Percentiles rank a stretch among this genome's conserved stretches.
Evolutionary conservation across 139 green algal species (phyloP).

Genomic region (Zygnema circumcarinatum): DNA sequence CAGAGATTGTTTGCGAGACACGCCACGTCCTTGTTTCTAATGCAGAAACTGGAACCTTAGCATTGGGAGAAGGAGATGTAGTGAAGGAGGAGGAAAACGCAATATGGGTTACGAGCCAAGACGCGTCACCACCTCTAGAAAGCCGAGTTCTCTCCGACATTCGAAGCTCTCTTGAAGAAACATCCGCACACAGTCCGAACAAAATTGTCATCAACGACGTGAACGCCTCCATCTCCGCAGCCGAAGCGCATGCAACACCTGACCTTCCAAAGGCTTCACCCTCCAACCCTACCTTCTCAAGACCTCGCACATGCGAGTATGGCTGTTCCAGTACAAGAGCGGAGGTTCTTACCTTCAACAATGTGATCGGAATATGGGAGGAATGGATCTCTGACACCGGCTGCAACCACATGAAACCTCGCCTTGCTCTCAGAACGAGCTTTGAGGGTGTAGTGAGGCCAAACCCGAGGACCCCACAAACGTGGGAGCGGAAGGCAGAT

Average conservation of each 20-base stretch:
- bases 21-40: too few relatives aligned
- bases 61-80: too few relatives aligned
- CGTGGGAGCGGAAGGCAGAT: too few relatives aligned
- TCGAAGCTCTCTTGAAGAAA: neutral
- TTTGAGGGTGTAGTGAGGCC: neutral
- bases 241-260: neutral
- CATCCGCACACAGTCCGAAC: neutral
- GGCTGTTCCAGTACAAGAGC: neutral
- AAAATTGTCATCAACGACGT: neutral
- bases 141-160: neutral
- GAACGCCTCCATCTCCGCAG: neutral
- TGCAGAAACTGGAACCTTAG: too few relatives aligned
- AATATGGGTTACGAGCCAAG: too few relatives aligned
- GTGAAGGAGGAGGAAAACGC: too few relatives aligned
- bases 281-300: neutral
- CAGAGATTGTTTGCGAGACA: too few relatives aligned
- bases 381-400: neutral
- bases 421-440: neutral
- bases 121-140: too few relatives aligned
- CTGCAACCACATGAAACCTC: neutral
- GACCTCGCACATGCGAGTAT: too few relatives aligned
- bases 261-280: neutral
- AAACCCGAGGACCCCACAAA: too few relatives aligned
- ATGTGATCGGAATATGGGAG: neutral
- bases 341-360: neutral